phyloP scores from a whole-genome alignment of 2,329 filamentous ascomycete genomes.

The Alternaria burnsii region DNA sequence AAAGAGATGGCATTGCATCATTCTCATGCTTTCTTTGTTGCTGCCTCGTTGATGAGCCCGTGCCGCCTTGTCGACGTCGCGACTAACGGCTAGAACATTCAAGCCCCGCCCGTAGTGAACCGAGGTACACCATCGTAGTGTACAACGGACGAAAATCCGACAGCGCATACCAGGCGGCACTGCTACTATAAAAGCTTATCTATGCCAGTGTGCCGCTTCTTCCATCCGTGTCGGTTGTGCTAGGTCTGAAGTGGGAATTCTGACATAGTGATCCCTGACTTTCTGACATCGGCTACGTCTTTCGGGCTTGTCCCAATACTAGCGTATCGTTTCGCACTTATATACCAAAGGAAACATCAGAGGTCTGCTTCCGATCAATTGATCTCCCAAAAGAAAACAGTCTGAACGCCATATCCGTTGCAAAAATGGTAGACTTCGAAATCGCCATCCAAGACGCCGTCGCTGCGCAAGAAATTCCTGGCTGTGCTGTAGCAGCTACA shows the following conservation, averaged over 20 bases:
- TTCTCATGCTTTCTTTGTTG: not conserved
- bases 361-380: too few relatives aligned
- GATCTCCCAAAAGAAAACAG: not conserved
- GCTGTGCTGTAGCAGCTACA: slow-evolving; percentile 33
- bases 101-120: not conserved
- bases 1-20: not conserved
- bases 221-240: not conserved
- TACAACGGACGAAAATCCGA: not conserved
- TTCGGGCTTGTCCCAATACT: not conserved
- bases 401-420: not conserved
- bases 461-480: slow-evolving; percentile 33
- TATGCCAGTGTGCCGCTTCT: not conserved
- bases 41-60: not conserved
- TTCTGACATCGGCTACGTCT: not conserved
- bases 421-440: slow-evolving; percentile 36
- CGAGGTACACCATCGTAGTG: not conserved
- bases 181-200: not conserved
- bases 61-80: not conserved
- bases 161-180: not conserved
- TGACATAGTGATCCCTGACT: not conserved
- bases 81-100: not conserved
- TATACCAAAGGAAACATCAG: not conserved
- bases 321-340: not conserved
- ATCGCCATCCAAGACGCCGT: slow-evolving; percentile 32
- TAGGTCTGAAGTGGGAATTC: not conserved